These are phyloP conservation scores for Patellaria atrata DNA, from an alignment of 495 filamentous ascomycete species.

Conservation along the genomic window DNA sequence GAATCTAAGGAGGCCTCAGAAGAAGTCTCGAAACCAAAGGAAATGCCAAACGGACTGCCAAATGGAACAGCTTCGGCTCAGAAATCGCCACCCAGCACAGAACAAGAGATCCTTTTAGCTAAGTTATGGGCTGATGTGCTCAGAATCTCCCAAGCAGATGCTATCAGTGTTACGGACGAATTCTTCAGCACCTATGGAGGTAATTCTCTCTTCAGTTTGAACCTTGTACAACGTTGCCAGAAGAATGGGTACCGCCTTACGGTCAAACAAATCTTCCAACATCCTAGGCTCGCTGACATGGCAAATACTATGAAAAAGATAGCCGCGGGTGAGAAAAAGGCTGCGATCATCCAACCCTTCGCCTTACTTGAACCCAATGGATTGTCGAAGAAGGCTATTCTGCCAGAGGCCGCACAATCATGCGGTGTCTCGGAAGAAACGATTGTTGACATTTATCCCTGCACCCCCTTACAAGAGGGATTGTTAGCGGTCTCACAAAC, in stretches of 20 bases:
- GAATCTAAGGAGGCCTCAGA: too few species aligned
- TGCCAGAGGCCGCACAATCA: slow-evolving; percentile 8
- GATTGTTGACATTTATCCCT: slow-evolving; percentile 53
- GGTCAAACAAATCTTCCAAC: slow-evolving; percentile 13
- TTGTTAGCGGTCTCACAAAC: slow-evolving; percentile 48
- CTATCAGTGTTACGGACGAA: too few species aligned
- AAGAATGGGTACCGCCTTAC: too few species aligned
- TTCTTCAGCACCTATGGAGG: too few species aligned
- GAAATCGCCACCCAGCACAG: slow-evolving; percentile 7
- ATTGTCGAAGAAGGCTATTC: slow-evolving; percentile 1
- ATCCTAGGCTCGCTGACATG: slow-evolving; percentile 7
- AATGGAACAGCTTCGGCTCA: too few species aligned
- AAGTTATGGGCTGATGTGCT: slow-evolving; percentile 11
- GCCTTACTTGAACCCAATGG: too few species aligned
- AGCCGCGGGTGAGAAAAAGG: neutral
- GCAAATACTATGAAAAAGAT: slow-evolving; percentile 2
- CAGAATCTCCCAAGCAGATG: slow-evolving; percentile 10
- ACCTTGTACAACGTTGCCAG: too few species aligned
- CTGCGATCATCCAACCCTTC: slow-evolving; percentile 5
- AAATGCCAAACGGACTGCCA: too few species aligned
- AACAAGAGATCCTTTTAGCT: slow-evolving; percentile 10
- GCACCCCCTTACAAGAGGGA: slow-evolving; percentile 57
- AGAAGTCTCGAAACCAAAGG: too few species aligned
- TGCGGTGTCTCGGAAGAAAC: slow-evolving; percentile 17
- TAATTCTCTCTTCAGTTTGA: too few species aligned